Evolutionary conservation across 352 stramenopile genomes (phyloP), one percentile per base, ranked within the genome.

Genomic region (Phytophthora nicotianae): DNA sequence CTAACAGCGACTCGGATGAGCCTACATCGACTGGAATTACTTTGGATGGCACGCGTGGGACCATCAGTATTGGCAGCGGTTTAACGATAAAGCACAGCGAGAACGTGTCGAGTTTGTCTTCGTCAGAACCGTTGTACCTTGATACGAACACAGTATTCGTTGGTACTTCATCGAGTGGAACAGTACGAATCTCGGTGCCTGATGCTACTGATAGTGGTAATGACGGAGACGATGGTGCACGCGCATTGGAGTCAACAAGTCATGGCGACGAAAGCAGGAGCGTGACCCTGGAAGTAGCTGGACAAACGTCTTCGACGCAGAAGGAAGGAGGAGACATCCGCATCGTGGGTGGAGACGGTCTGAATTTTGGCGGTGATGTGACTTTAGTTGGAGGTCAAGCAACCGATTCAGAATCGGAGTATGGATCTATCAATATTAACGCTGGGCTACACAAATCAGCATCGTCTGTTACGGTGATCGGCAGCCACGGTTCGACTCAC

Each of bases 381-480:
- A 52, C 72, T 13, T 60, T 93, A 16, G 16, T 66, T 11, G 79
- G 80, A 42, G 84, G 84, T 4, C 37, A 76, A 50, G 66, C 62
- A 14, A 59, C 62, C 1, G 65, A 74, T 9, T 56, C 59, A 3
- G 52, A 70, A 11, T 68, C 72, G 24, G 45, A 57, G 50, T 68
- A 74, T 6, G 83, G 80, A 29, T 73, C 73, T 4, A 68, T 92
- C 1, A 52, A 64, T 20, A 81, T 92, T 53, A 92, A 92, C 43
- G 70, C 83, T 14, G 66, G 75, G 3, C 62, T 91, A 17, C 67
- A 83, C 1, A 51, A 69, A 6, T 50, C 67, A 2, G 71, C 57
- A 1, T 58, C 55, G n/a, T 91, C 83, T 5, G 27, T 72, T 21
- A 92, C 81, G 0, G 77, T 85, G 49, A 89, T 92, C 32, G 83